Conservation (phyloP, 495 filamentous ascomycete species). For the Aspergillus biplanus region DNA sequence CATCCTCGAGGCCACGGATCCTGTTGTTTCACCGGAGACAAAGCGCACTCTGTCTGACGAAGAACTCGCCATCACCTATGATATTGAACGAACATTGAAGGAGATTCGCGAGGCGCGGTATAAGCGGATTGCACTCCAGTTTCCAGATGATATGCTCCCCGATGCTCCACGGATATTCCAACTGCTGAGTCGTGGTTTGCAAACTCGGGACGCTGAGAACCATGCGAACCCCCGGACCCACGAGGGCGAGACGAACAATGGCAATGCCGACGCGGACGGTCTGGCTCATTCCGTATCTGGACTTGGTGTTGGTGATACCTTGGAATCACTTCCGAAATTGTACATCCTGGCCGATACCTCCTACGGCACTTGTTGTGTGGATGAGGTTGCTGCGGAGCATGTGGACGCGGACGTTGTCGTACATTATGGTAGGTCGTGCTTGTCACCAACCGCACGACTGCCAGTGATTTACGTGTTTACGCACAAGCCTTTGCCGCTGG, state of each 20-base stretch:
- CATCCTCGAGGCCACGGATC: slow-evolving; percentile 62
- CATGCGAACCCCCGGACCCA: slow-evolving; percentile 16
- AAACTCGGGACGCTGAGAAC: slow-evolving; percentile 31
- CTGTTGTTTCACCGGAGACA: slow-evolving; percentile 35
- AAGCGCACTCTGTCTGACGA: slow-evolving; percentile 59
- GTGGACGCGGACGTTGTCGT: slow-evolving; percentile 88
- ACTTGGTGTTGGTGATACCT: slow-evolving; percentile 35
- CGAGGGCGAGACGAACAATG: slow-evolving; percentile 12
- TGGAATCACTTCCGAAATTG: slow-evolving; percentile 54
- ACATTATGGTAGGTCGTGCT: slow-evolving; percentile 90
- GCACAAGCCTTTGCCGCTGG: slow-evolving; percentile 61
- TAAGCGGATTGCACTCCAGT: slow-evolving; percentile 83
- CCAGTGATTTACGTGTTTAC: slow-evolving; percentile 96
- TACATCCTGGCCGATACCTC: slow-evolving; percentile 95
- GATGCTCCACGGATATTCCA: slow-evolving; percentile 85
- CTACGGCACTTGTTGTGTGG: slow-evolving; percentile 95
- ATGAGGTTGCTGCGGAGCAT: slow-evolving; percentile 96
- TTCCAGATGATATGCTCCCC: slow-evolving; percentile 87
- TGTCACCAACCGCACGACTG: slow-evolving; percentile 86
- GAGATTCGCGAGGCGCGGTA: slow-evolving; percentile 75
- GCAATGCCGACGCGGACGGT: slow-evolving; percentile 26
- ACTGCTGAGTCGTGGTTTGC: slow-evolving; percentile 64
- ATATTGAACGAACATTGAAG: slow-evolving; percentile 77
- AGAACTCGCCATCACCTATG: slow-evolving; percentile 78
- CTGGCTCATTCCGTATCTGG: slow-evolving; percentile 34